These are phyloP conservation scores for Macrocystidia cucumis DNA, from an alignment of 1,284 basidiomycete species.

Conservation along the genomic window DNA sequence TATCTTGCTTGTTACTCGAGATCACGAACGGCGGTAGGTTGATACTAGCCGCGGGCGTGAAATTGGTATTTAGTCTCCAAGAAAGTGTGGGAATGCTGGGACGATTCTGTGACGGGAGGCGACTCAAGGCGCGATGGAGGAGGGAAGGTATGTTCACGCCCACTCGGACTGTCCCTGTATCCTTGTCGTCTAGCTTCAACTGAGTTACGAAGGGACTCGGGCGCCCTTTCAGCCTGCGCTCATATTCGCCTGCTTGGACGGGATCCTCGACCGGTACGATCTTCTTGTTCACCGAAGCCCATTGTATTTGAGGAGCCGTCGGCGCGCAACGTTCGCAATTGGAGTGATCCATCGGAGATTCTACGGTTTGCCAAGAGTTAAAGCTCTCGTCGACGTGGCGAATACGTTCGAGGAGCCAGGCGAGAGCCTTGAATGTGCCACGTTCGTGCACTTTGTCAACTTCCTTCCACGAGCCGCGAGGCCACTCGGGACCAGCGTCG, in stretches of 20 bases:
- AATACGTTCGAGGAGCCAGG: slow-evolving; percentile 84
- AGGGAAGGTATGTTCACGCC: slow-evolving; percentile 87
- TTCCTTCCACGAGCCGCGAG: slow-evolving; percentile 63
- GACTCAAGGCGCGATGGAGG: slow-evolving; percentile 80
- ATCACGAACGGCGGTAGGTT: slow-evolving; percentile 60
- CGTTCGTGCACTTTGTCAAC: slow-evolving; percentile 85
- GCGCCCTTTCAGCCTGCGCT: slow-evolving; percentile 81
- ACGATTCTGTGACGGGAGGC: slow-evolving; percentile 59
- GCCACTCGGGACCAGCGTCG: slow-evolving; percentile 75
- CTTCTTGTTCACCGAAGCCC: slow-evolving; percentile 57
- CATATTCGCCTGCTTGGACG: slow-evolving; percentile 78
- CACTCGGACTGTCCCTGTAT: slow-evolving; percentile 69
- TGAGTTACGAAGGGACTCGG: slow-evolving; percentile 87
- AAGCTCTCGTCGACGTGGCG: slow-evolving; percentile 64
- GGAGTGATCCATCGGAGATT: slow-evolving; percentile 29
- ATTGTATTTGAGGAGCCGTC: slow-evolving; percentile 64
- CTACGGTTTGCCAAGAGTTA: slow-evolving; percentile 49
- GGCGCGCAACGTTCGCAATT: slow-evolving; percentile 79
- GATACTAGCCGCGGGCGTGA: slow-evolving; percentile 57
- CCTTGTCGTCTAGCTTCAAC: slow-evolving; percentile 62
- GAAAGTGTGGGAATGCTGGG: slow-evolving; percentile 50
- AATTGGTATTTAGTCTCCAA: slow-evolving; percentile 80
- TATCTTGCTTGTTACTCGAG: slow-evolving; percentile 73
- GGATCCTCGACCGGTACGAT: slow-evolving; percentile 75
- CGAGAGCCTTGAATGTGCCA: slow-evolving; percentile 69